Conservation (phyloP, 345 rosid species). For the Citrus unshiu region DNA sequence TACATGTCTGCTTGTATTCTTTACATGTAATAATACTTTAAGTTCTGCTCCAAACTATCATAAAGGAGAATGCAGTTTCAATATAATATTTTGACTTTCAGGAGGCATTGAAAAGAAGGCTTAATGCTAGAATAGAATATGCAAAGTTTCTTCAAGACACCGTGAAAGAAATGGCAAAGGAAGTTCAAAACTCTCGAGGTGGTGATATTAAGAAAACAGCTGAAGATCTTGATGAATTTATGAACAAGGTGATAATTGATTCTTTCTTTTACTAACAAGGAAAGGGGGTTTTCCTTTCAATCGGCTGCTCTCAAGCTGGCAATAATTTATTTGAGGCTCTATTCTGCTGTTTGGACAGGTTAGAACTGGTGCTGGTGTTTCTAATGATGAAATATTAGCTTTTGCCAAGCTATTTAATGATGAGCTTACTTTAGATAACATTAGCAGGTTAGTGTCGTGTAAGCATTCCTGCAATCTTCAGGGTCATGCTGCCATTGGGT, state of each 20-base stretch:
- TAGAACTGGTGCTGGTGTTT: conserved; percentile 81
- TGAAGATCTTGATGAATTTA: conserved; percentile 85
- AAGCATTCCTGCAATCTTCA: neutral
- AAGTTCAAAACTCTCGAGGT: conserved; percentile 83
- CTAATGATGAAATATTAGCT: conserved; percentile 95
- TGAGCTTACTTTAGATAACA: conserved; percentile 92
- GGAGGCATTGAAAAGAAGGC: conserved; percentile 84
- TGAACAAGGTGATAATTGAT: conserved; percentile 61
- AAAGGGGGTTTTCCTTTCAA: neutral
- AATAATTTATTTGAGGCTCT: neutral
- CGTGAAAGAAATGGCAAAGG: conserved; percentile 98
- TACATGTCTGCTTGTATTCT: neutral
- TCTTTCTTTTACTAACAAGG: neutral
- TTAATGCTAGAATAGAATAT: conserved; percentile 91
- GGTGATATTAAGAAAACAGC: conserved; percentile 87
- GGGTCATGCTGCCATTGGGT: conserved; percentile 4
- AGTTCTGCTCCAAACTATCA: neutral
- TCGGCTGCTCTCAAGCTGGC: neutral
- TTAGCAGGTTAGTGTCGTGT: conserved; percentile 66
- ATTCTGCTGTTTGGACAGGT: conserved; percentile 49
- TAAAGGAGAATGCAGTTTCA: conserved; percentile 5
- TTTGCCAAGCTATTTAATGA: conserved; percentile 95
- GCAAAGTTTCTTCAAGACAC: conserved; percentile 98
- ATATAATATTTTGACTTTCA: conserved; percentile 30
- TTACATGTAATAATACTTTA: neutral